Evolutionary conservation across 1,284 basidiomycete genomes (phyloP).

Genomic region (Gymnopus androsaceus): DNA sequence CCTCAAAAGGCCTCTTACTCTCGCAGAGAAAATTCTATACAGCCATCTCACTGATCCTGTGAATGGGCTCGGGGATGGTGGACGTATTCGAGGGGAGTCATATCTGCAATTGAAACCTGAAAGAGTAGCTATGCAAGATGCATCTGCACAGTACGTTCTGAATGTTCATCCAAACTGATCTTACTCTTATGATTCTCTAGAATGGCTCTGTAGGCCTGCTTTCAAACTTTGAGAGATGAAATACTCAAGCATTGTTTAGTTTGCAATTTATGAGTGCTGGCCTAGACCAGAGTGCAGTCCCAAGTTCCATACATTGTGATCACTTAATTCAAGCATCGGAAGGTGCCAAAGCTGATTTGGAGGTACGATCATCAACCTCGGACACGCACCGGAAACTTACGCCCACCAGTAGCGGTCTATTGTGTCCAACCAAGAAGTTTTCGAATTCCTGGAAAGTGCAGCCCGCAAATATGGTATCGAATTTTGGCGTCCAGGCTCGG

Average conservation of each 20-base stretch:
- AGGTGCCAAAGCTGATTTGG: slow-evolving; percentile 81
- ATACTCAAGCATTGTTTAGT: slow-evolving; percentile 39
- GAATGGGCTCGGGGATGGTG: slow-evolving; percentile 41
- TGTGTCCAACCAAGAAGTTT: slow-evolving; percentile 92
- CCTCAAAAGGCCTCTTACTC: slow-evolving; percentile 78
- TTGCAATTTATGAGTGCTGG: slow-evolving; percentile 99
- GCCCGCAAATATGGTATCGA: slow-evolving; percentile 93
- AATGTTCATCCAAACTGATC: not conserved
- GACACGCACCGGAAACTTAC: not conserved
- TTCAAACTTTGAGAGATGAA: slow-evolving; percentile 12
- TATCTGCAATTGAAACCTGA: slow-evolving; percentile 93
- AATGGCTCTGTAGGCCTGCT: slow-evolving; percentile 70
- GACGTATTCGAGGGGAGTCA: slow-evolving; percentile 79
- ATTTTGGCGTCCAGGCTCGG: slow-evolving; percentile 95
- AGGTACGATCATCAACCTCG: slow-evolving; percentile 46
- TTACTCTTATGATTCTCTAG: slow-evolving; percentile 36
- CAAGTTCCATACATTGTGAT: slow-evolving; percentile 92
- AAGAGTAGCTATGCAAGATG: slow-evolving; percentile 98
- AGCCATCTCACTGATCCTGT: slow-evolving; percentile 85
- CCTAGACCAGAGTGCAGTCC: slow-evolving; percentile 82
- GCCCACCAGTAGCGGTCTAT: slow-evolving; percentile 68
- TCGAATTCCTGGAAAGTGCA: slow-evolving; percentile 96
- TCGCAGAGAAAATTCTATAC: slow-evolving; percentile 98
- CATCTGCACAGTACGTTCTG: slow-evolving; percentile 86
- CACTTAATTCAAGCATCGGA: slow-evolving; percentile 92